Conservation (phyloP, 352 stramenopile genomes). For the Blastocystis sp. region DNA sequence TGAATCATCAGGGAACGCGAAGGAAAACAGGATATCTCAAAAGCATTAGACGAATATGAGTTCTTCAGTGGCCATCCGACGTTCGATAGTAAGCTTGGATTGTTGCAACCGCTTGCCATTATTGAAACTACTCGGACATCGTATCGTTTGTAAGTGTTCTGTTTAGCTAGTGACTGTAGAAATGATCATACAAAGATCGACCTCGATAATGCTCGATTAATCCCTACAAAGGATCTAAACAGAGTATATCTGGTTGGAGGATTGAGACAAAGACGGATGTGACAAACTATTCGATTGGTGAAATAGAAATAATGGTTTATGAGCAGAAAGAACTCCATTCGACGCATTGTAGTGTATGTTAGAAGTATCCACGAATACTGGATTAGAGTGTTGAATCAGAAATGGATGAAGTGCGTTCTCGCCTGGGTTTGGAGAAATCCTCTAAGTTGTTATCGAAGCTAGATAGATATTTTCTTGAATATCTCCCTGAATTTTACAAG, state of each 20-base stretch:
- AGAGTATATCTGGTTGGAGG: neutral
- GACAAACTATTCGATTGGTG: slow-evolving; percentile 9
- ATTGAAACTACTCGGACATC: slow-evolving; percentile 50
- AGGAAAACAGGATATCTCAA: slow-evolving; percentile 29
- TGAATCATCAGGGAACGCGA: slow-evolving; percentile 3
- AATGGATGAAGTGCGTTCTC: neutral
- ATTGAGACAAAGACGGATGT: neutral
- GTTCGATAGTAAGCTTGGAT: slow-evolving; percentile 35
- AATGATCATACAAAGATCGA: slow-evolving; percentile 59
- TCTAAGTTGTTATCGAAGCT: slow-evolving; percentile 25
- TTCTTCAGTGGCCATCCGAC: neutral
- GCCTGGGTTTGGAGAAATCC: slow-evolving; percentile 5
- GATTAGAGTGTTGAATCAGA: slow-evolving; percentile 19
- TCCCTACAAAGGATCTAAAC: neutral
- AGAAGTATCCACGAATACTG: neutral
- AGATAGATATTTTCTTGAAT: slow-evolving; percentile 44
- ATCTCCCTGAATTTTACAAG: slow-evolving; percentile 41
- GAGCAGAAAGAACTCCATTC: neutral
- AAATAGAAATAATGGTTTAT: slow-evolving; percentile 60
- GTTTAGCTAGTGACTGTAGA: neutral
- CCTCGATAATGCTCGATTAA: slow-evolving; percentile 43
- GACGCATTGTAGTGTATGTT: slow-evolving; percentile 9
- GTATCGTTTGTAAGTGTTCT: neutral
- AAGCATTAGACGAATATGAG: neutral
- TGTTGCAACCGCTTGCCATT: slow-evolving; percentile 20